phyloP scores from a whole-genome alignment of 164 flowering plant species.

The Piper betle region DNA sequence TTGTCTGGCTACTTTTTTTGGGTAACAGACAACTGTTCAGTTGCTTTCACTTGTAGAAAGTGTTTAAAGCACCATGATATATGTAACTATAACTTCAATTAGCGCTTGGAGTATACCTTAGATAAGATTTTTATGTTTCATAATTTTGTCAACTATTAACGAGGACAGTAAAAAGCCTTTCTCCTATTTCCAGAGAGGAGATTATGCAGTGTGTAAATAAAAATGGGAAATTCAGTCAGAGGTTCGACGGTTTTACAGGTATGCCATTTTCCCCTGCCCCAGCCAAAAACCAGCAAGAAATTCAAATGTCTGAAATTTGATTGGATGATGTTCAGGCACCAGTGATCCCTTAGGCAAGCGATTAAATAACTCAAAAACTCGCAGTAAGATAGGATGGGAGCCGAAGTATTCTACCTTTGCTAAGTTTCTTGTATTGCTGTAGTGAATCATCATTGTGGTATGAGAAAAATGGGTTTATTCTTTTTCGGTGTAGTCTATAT shows the following conservation, averaged over 20 bases:
- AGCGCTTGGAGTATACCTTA: too few relatives aligned
- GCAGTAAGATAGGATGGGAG: slow-evolving; percentile 58
- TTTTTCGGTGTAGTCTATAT: too few relatives aligned
- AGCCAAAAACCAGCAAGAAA: too few relatives aligned
- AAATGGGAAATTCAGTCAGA: slow-evolving; percentile 66
- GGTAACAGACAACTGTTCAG: too few relatives aligned
- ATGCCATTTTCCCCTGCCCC: slow-evolving; percentile 2
- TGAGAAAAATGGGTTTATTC: too few relatives aligned
- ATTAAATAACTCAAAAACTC: slow-evolving; percentile 55
- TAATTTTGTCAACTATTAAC: too few relatives aligned
- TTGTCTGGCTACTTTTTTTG: too few relatives aligned
- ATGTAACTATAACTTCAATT: too few relatives aligned
- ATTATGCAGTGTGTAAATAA: slow-evolving; percentile 65
- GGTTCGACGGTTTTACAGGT: slow-evolving; percentile 41
- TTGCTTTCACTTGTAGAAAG: too few relatives aligned
- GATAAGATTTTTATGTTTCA: too few relatives aligned
- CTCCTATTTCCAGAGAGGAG: slow-evolving; percentile 42
- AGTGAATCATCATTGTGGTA: slow-evolving; percentile 1
- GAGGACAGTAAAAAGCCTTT: too few relatives aligned
- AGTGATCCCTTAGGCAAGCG: slow-evolving; percentile 57
- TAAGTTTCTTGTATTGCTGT: slow-evolving; percentile 32
- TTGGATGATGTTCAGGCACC: slow-evolving; percentile 28
- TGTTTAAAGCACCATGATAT: too few relatives aligned
- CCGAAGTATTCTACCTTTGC: slow-evolving; percentile 65
- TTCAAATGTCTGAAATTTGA: not conserved